Base-by-base conservation (phyloP, 2,329 filamentous ascomycete species). In the Fusarium setosum region DNA sequence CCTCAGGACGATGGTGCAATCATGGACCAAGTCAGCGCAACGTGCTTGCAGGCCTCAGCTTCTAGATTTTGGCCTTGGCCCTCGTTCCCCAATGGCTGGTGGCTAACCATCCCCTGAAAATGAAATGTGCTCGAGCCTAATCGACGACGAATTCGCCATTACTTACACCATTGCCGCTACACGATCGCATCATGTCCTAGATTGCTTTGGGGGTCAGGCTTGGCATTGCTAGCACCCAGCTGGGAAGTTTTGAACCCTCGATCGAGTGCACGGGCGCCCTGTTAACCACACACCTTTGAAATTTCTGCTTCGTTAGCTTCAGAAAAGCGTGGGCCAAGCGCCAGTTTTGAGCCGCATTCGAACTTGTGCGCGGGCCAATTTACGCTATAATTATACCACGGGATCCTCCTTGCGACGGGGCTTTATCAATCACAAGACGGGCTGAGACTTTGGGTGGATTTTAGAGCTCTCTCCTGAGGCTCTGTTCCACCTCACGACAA, bases 311-410 rank as follows among this genome's bases (percentile, higher is more conserved):
- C 42, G 20, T 40, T 62, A 44, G 61, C 45, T 47, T 29, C 26
- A 54, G 26, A 56, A 31, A 47, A 34, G 52, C 56, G 24, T 40
- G 57, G 65, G 10, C 57, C 56, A 49, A 42, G 44, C 53, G 26
- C 53, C 26, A 61, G 42, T 61, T 62, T 68, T 68, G 69, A 72
- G 69, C 69, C 69, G 67, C 69, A 72, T 63, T 58, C 51, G 51
- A 58, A 67, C 45, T 63, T 57, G 69, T 61, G 64, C 61, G 61
- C 61, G 57, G 63, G 52, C 60, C 64, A 65, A 57, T 58, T 72
- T 70, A 72, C 69, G 67, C 67, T 70, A 71, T 71, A 67, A 72
- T 72, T 72, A 71, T 71, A 66, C 56, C 59, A 71, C 62, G 29
- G 67, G 56, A 69, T 70, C 67, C 67, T 63, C 67, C 57, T 59